phyloP scores from a whole-genome alignment of 176 grass and related monocot species.

The Ensete glaucum region DNA sequence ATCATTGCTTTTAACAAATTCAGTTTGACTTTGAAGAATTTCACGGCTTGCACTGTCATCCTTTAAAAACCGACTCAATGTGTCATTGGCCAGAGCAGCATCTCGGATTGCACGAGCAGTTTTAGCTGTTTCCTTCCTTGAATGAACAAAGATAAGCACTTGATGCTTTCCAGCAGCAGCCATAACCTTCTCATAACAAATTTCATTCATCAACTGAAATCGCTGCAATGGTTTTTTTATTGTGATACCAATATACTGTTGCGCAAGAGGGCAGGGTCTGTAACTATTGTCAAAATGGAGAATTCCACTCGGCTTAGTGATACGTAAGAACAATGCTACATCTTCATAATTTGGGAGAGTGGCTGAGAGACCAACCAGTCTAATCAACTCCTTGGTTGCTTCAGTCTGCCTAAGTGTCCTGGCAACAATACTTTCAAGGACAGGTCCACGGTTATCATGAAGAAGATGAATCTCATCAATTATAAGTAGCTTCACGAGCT shows the following conservation, averaged over 20 bases:
- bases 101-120: conserved; percentile 87
- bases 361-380: conserved; percentile 78
- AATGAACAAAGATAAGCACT: conserved; percentile 98
- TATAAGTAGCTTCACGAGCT: conserved; percentile 87
- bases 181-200: conserved; percentile 90
- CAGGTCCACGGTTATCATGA: conserved; percentile 91
- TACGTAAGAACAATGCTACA: conserved; percentile 72
- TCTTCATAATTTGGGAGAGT: conserved; percentile 90
- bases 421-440: conserved; percentile 94
- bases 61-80: conserved; percentile 68
- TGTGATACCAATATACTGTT: conserved; percentile 93
- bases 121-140: conserved; percentile 88
- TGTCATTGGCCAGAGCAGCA: conserved; percentile 73
- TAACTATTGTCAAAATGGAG: conserved; percentile 98
- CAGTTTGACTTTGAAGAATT: conserved; percentile 74
- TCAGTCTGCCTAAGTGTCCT: conserved; percentile 94
- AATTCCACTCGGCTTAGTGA: conserved; percentile 40
- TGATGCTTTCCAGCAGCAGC: conserved; percentile 89
- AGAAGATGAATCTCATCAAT: conserved; percentile 95
- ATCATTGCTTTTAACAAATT: conserved; percentile 86
- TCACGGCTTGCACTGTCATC: conserved; percentile 87
- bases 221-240: conserved; percentile 90
- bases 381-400: conserved; percentile 74
- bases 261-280: conserved; percentile 83
- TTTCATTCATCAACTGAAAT: conserved; percentile 97